A percentile compares a stretch with the other conserved stretches of the same genome.
Conservation (phyloP, 2,329 filamentous ascomycete species). For the Scolecobasidium constrictum region DNA sequence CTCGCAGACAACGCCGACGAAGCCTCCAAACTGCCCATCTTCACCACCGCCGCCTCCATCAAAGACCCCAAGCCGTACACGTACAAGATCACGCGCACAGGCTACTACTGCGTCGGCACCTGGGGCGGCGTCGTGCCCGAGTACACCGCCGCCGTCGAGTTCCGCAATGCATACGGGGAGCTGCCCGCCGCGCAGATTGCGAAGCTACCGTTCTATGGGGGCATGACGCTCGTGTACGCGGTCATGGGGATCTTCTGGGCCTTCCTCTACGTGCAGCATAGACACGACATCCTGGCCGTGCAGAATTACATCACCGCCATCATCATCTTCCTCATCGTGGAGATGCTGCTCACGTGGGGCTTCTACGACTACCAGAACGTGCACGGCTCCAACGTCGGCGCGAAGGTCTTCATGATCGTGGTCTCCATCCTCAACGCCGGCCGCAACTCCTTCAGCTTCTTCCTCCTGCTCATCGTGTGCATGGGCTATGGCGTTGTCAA, state of each 20-base stretch:
- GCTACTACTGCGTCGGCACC: slow-evolving; percentile 90
- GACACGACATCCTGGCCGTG: slow-evolving; percentile 86
- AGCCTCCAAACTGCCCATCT: slow-evolving; percentile 58
- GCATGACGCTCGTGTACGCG: slow-evolving; percentile 85
- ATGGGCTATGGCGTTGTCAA: slow-evolving; percentile 99
- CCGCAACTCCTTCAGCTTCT: slow-evolving; percentile 96
- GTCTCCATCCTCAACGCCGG: slow-evolving; percentile 91
- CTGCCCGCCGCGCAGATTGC: slow-evolving; percentile 91
- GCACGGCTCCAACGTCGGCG: slow-evolving; percentile 70
- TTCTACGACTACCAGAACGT: slow-evolving; percentile 97
- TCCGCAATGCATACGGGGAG: slow-evolving; percentile 93
- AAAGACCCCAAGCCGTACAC: slow-evolving; percentile 64
- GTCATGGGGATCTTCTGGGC: slow-evolving; percentile 82
- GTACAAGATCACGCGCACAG: slow-evolving; percentile 79
- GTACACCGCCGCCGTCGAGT: slow-evolving; percentile 76
- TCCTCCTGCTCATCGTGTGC: slow-evolving; percentile 92
- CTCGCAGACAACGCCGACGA: slow-evolving; percentile 65
- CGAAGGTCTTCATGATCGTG: slow-evolving; percentile 78
- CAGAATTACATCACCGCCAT: slow-evolving; percentile 99
- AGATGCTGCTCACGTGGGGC: slow-evolving; percentile 98
- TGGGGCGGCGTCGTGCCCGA: slow-evolving; percentile 54
- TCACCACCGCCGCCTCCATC: slow-evolving; percentile 72
- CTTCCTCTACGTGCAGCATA: slow-evolving; percentile 90
- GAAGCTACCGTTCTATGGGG: slow-evolving; percentile 94
- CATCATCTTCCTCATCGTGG: slow-evolving; percentile 81